Base-by-base conservation (phyloP, 257 asterid genomes). In the Solanum gracilifrons region DNA sequence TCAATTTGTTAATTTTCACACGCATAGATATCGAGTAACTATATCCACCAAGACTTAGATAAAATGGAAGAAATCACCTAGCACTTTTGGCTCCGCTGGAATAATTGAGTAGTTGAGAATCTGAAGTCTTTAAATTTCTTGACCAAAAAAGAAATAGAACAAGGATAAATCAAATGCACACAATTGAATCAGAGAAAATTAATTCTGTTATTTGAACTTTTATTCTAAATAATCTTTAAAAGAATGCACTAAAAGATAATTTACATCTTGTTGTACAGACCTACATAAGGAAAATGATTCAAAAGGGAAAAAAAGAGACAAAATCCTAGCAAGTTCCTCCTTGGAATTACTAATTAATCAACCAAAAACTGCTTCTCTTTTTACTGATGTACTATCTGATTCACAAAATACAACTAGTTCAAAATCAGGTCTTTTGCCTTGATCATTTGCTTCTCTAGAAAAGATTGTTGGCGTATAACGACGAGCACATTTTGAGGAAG, bases 401-500 rank as follows among this genome's bases (percentile, higher is more conserved):
- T 79, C 85, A 46, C 68, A 80, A 5, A 80, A 46, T 29, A 46
- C 66, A 31, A 46, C 27, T 1, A 48, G 4, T 29, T 80, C 85
- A 80, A 48, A 80, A 46, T 48, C 25, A 46, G 85, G 85, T 46
- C 68, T 80, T 80, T 80, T 80, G 27, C 41, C 25, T 46, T 76
- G 60, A 76, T 80, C 85, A 27, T 29, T 46, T 46, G 85, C 69
- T 46, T 80, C 85, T 80, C 41, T 46, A 80, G 85, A 80, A 46
- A 80, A 80, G 1, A 80, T 80, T 5, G 85, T 46, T 15, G 85
- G 85, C 1, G 85, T 80, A 29, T 46, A 46, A 46, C 86, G 66
- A 27, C 29, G 89, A 39, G 39, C n/a, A 37, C 84, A 73, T 90
- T 71, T 91, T 13, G 91, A 83, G 3, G 96, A 93, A 77, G 94